Evolutionary conservation across 2,329 filamentous ascomycete species (phyloP).

Genomic region (Fusarium guadeloupense): DNA sequence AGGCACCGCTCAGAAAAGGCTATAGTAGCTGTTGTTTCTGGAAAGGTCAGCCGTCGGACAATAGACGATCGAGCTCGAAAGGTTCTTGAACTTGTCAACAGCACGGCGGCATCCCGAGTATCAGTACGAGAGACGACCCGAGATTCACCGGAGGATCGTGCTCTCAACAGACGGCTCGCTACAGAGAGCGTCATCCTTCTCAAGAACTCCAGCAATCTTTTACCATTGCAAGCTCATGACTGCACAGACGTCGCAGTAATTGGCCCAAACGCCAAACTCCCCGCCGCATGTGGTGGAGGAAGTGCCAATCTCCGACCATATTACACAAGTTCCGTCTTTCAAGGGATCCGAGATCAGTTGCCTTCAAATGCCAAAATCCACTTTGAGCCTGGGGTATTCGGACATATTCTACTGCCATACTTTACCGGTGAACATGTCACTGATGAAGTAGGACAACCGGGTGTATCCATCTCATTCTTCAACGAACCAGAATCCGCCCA

Average conservation of each 20-base stretch:
- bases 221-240: conserved; percentile 56
- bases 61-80: conserved; percentile 15
- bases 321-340: conserved; percentile 45
- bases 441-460: neutral
- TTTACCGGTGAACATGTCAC: conserved; percentile 9
- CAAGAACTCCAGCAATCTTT: conserved; percentile 67
- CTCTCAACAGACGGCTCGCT: conserved; percentile 6
- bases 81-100: conserved; percentile 10
- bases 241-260: conserved; percentile 59
- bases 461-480: conserved; percentile 15
- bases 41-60: neutral
- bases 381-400: conserved; percentile 25
- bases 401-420: conserved; percentile 13
- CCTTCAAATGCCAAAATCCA: neutral
- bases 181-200: conserved; percentile 65
- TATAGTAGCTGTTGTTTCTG: conserved; percentile 7
- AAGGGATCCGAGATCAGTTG: conserved; percentile 40
- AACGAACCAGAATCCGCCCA: conserved; percentile 12
- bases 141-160: conserved; percentile 16
- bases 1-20: conserved; percentile 10
- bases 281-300: conserved; percentile 47
- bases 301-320: conserved; percentile 47
- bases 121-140: conserved; percentile 16
- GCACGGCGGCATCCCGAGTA: neutral
- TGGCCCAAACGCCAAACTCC: conserved; percentile 60